phyloP scores from a whole-genome alignment of 2,329 filamentous ascomycete genomes.

The Penicillium hordei region DNA sequence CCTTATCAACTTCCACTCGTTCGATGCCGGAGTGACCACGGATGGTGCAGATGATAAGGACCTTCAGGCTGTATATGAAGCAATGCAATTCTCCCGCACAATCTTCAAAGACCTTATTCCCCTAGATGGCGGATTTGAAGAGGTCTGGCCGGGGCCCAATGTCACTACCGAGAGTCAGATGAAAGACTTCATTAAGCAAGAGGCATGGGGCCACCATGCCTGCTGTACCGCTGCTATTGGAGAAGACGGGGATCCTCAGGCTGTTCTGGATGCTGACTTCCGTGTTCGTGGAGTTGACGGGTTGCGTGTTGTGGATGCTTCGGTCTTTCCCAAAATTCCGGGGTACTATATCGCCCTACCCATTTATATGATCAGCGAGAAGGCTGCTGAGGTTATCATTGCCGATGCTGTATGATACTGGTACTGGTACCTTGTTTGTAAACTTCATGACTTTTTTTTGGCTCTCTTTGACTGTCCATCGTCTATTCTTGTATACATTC shows the following conservation, averaged over 20 bases:
- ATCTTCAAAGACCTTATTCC: slow-evolving; percentile 46
- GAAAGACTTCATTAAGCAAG: slow-evolving; percentile 50
- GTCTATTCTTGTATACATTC: neutral
- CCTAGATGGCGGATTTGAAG: slow-evolving; percentile 47
- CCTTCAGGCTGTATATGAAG: slow-evolving; percentile 56
- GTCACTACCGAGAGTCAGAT: slow-evolving; percentile 46
- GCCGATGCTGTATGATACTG: neutral
- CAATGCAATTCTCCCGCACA: slow-evolving; percentile 53
- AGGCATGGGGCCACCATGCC: slow-evolving; percentile 59
- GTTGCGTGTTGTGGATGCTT: slow-evolving; percentile 62
- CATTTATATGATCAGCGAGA: slow-evolving; percentile 60
- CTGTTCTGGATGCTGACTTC: slow-evolving; percentile 58
- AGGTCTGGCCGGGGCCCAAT: slow-evolving; percentile 45
- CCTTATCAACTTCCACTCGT: slow-evolving; percentile 62
- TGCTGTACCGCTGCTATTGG: slow-evolving; percentile 58
- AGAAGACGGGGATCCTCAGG: slow-evolving; percentile 51
- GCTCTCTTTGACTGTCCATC: neutral
- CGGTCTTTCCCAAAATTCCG: slow-evolving; percentile 56
- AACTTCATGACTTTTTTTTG: neutral
- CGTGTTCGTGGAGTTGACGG: slow-evolving; percentile 56
- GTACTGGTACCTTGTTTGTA: neutral
- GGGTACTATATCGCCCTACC: slow-evolving; percentile 55
- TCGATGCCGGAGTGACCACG: slow-evolving; percentile 36
- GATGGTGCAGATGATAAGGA: slow-evolving; percentile 51
- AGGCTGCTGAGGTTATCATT: slow-evolving; percentile 59